These are phyloP conservation scores for Pseudotsuga menziesii DNA, from an alignment of 75 land plant genomes.

Conservation along the genomic window DNA sequence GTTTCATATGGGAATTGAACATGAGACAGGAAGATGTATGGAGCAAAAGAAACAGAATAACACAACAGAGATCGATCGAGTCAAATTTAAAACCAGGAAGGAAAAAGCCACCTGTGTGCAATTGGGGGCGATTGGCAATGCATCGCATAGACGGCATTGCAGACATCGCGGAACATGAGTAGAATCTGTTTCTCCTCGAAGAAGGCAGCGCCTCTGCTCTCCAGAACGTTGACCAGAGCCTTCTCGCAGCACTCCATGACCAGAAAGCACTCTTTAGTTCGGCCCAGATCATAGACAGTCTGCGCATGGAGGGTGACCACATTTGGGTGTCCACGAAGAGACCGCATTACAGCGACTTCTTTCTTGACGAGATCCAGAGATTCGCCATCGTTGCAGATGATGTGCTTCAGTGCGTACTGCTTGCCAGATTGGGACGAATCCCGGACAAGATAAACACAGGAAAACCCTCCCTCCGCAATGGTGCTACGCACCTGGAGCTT, in stretches of 20 bases:
- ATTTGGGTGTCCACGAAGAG: constrained; percentile 81
- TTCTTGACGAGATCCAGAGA: constrained; percentile 76
- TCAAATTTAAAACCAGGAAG: not conserved
- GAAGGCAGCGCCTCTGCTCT: constrained; percentile 74
- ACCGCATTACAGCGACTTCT: constrained; percentile 82
- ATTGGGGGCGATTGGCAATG: constrained; percentile 86
- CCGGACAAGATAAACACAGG: constrained; percentile 80
- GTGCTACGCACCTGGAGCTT: constrained; percentile 65
- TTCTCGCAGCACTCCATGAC: constrained; percentile 92
- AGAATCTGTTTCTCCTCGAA: constrained; percentile 91
- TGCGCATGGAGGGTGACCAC: constrained; percentile 70
- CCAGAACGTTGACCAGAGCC: constrained; percentile 73
- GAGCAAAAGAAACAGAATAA: too few species aligned
- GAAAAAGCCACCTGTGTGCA: constrained; percentile 73
- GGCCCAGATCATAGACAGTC: constrained; percentile 71
- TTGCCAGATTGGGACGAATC: constrained; percentile 65
- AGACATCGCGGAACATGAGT: constrained; percentile 82
- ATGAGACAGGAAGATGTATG: too few species aligned
- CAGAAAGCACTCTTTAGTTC: constrained; percentile 83
- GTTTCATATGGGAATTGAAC: too few species aligned
- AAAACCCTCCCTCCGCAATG: constrained; percentile 94
- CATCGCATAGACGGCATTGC: constrained; percentile 99
- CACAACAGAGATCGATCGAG: too few species aligned
- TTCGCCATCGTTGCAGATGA: constrained; percentile 86
- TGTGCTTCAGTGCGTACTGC: constrained; percentile 92